A percentile compares a stretch with the other conserved stretches of the same genome.
Evolutionary conservation across 345 rosid species (phyloP).

Genomic region (Eucalyptus erythrocorys): DNA sequence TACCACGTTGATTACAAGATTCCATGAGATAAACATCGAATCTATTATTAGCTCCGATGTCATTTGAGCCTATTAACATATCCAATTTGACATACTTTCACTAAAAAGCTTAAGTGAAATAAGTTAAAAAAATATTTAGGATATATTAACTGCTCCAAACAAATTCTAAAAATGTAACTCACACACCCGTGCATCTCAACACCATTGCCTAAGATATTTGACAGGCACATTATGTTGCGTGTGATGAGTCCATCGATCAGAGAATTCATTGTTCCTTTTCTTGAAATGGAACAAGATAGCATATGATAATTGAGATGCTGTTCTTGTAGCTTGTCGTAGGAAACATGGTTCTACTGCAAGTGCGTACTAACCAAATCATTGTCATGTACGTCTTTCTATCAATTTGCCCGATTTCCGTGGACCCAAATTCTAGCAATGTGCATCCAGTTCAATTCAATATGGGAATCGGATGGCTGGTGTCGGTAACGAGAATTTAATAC

Average conservation of each 20-base stretch:
- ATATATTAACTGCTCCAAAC: neutral
- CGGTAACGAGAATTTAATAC: neutral
- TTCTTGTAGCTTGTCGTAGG: neutral
- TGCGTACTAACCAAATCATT: neutral
- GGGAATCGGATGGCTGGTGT: neutral
- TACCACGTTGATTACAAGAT: neutral
- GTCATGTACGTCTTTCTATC: neutral
- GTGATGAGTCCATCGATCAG: neutral
- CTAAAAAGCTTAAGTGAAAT: neutral
- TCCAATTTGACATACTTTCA: rapidly evolving
- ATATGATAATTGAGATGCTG: neutral
- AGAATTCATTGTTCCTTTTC: neutral
- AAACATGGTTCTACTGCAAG: neutral
- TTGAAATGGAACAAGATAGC: neutral
- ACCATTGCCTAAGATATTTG: neutral
- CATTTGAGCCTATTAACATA: neutral
- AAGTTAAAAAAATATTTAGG: neutral
- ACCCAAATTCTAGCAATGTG: neutral
- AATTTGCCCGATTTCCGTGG: neutral
- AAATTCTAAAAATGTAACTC: neutral
- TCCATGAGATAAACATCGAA: neutral
- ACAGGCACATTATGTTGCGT: neutral
- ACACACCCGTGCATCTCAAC: rapidly evolving
- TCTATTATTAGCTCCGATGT: rapidly evolving
- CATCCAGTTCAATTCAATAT: neutral